A percentile compares a stretch with the other conserved stretches of the same genome.
phyloP scores from a whole-genome alignment of 2,329 filamentous ascomycete genomes.

The Fusarium dlaminii region DNA sequence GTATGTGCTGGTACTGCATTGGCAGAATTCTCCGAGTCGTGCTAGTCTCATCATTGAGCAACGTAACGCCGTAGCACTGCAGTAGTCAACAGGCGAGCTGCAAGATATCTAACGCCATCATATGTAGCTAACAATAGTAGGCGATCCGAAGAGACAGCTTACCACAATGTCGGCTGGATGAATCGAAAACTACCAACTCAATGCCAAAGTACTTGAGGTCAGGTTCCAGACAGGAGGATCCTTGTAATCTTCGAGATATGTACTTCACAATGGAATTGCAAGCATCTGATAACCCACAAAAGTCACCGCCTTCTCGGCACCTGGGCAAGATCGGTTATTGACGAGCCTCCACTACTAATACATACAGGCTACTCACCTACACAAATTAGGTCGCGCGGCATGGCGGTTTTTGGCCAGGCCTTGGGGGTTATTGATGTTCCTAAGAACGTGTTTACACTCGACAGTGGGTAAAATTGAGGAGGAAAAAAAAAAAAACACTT shows the following conservation, averaged over 20 bases:
- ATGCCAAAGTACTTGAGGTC: not conserved
- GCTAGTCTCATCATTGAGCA: slow-evolving; percentile 24
- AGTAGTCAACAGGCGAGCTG: slow-evolving; percentile 5
- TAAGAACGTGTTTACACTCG: not conserved
- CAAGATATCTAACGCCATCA: not conserved
- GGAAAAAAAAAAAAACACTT: not conserved
- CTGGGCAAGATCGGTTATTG: slow-evolving; percentile 8
- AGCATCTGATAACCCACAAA: not conserved
- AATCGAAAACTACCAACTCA: not conserved
- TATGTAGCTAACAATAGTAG: not conserved
- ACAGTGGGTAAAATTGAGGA: too few species aligned
- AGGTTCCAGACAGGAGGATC: not conserved
- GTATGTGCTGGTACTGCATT: slow-evolving; percentile 14
- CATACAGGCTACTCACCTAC: slow-evolving; percentile 5
- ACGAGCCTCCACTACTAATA: not conserved
- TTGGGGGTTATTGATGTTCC: not conserved
- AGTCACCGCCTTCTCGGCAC: not conserved
- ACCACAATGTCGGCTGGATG: not conserved
- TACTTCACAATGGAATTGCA: not conserved
- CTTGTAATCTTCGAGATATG: not conserved
- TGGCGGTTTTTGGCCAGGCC: slow-evolving; percentile 6
- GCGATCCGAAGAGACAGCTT: not conserved
- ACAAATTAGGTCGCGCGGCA: slow-evolving; percentile 9
- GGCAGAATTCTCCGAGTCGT: slow-evolving; percentile 43
- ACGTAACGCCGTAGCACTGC: slow-evolving; percentile 24